Evolutionary conservation across 768 basidiomycete genomes (phyloP).

Genomic region (Termitomyces sp.): DNA sequence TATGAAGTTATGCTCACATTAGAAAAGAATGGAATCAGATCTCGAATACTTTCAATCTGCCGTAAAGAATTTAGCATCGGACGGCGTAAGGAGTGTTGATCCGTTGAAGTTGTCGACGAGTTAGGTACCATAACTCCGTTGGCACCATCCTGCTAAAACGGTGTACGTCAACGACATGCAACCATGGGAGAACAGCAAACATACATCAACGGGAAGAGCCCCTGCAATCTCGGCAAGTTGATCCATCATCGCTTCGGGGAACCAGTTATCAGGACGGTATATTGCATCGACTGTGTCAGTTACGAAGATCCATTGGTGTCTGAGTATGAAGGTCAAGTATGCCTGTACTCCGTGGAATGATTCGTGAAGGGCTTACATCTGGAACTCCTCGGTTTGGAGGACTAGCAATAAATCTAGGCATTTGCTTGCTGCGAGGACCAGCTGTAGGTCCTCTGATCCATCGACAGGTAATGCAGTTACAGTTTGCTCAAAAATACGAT

Average conservation of each 20-base stretch:
- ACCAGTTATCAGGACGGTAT: constrained; percentile 79
- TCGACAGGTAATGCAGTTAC: constrained; percentile 69
- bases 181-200: constrained; percentile 2
- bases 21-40: constrained; percentile 88
- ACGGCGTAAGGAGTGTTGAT: constrained; percentile 54
- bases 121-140: constrained; percentile 21
- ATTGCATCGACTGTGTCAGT: constrained; percentile 96
- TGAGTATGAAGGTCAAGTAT: constrained; percentile 22
- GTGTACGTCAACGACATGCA: neutral
- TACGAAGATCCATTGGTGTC: constrained; percentile 98
- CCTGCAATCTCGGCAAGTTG: constrained; percentile 79
- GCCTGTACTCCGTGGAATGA: neutral
- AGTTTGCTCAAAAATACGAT: constrained; percentile 84
- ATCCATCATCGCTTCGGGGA: constrained; percentile 87
- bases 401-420: constrained; percentile 90
- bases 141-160: constrained; percentile 21
- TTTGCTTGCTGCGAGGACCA: constrained; percentile 88
- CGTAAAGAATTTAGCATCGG: constrained; percentile 67
- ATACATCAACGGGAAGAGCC: constrained; percentile 51
- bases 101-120: constrained; percentile 24
- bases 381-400: constrained; percentile 95
- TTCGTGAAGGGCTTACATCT: constrained; percentile 56
- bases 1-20: constrained; percentile 85
- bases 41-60: constrained; percentile 78
- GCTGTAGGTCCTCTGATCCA: constrained; percentile 77